phyloP scores from a whole-genome alignment of 352 stramenopile genomes.

The Globisporangium spiculum region DNA sequence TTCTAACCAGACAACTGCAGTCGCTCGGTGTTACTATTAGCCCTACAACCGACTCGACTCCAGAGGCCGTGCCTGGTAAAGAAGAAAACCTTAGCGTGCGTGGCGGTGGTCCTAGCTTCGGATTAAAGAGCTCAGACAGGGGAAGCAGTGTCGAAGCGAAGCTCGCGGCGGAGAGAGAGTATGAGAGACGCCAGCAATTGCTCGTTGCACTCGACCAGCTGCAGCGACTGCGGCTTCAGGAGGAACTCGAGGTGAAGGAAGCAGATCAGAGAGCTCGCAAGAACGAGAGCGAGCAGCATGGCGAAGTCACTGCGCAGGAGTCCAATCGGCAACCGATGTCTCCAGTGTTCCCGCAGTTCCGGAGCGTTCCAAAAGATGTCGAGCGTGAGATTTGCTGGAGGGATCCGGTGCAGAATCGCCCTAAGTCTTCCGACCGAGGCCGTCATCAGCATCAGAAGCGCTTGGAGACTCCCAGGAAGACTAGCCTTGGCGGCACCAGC shows the following conservation, averaged over 20 bases:
- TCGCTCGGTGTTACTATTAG: conserved; percentile 20
- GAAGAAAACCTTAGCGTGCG: background rate
- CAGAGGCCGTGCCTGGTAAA: background rate
- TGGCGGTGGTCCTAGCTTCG: background rate
- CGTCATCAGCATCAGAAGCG: background rate
- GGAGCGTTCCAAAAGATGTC: background rate
- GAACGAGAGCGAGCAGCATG: background rate
- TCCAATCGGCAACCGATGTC: background rate
- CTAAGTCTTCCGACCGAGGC: conserved; percentile 4
- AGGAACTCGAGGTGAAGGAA: conserved; percentile 2
- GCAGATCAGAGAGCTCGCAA: background rate
- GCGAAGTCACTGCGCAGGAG: background rate
- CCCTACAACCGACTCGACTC: background rate
- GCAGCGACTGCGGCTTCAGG: conserved; percentile 34
- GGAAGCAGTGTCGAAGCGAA: conserved; percentile 16
- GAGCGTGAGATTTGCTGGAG: conserved; percentile 31
- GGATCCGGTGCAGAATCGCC: conserved; percentile 30
- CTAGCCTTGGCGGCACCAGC: background rate
- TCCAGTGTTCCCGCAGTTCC: conserved; percentile 1
- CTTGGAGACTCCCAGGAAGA: background rate
- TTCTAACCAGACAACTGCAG: conserved; percentile 27
- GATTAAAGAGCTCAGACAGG: background rate
- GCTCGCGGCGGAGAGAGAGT: conserved; percentile 25
- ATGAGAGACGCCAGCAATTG: conserved; percentile 41
- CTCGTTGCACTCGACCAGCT: conserved; percentile 37